These are phyloP conservation scores for Nakazawaea wyomingensis DNA, from an alignment of 805 yeast genomes.

Conservation along the genomic window DNA sequence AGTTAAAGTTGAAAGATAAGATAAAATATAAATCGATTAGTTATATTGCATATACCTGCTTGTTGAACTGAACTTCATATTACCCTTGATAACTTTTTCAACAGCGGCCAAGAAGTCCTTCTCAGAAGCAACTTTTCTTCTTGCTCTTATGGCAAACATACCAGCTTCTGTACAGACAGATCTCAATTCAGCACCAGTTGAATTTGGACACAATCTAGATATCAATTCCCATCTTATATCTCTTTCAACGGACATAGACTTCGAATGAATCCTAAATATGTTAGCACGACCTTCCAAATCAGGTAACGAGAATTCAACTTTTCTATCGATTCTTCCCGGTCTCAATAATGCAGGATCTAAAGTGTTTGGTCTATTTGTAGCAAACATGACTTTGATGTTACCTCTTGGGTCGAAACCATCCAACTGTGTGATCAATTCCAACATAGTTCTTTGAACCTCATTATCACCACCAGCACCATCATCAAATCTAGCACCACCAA, in stretches of 20 bases:
- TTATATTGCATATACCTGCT: constrained; percentile 98
- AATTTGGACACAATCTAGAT: constrained; percentile 94
- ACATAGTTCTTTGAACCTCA: constrained; percentile 98
- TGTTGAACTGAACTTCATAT: constrained; percentile 94
- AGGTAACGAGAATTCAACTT: constrained; percentile 94
- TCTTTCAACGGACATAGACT: constrained; percentile 96
- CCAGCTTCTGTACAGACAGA: constrained; percentile 99
- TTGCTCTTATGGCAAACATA: constrained; percentile 97
- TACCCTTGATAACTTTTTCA: constrained; percentile 97
- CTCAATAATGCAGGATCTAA: constrained; percentile 95
- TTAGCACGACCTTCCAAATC: constrained; percentile 98
- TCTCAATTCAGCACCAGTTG: constrained; percentile 97
- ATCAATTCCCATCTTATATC: constrained; percentile 98
- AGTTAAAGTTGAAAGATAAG: not conserved
- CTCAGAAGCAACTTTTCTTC: constrained; percentile 97
- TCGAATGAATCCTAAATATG: constrained; percentile 94
- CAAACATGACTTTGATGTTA: constrained; percentile 98
- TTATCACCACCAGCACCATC: constrained; percentile 99
- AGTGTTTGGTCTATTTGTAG: constrained; percentile 97
- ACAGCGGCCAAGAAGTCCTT: constrained; percentile 97
- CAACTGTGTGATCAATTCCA: constrained; percentile 93
- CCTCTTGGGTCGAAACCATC: constrained; percentile 99
- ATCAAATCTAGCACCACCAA: constrained; percentile 99
- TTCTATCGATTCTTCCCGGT: constrained; percentile 98
- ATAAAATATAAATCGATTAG: constrained; percentile 26